A percentile compares a stretch with the other conserved stretches of the same genome.
phyloP scores from a whole-genome alignment of 805 yeast species.

The Kazachstania bromeliacearum region DNA sequence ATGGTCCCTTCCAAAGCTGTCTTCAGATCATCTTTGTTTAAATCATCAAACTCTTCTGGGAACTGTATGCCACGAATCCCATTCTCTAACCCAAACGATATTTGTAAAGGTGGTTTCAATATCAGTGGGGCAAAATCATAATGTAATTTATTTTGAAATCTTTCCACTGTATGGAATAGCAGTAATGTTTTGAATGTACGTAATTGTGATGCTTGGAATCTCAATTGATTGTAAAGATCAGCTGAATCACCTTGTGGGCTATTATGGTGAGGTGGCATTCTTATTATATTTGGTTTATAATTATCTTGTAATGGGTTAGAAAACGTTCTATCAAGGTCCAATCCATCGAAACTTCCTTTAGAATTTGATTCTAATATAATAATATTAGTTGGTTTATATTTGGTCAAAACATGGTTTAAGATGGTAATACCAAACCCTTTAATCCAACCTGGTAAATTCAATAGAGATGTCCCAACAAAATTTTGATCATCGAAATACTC shows the following conservation, averaged over 20 bases:
- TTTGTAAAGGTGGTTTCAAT: conserved; percentile 31
- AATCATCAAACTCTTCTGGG: conserved; percentile 25
- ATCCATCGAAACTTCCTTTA: conserved; percentile 20
- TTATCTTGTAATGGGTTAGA: conserved; percentile 22
- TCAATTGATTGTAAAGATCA: conserved; percentile 5
- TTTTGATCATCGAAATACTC: conserved; percentile 22
- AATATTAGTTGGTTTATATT: conserved; percentile 46
- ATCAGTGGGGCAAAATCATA: conserved; percentile 39
- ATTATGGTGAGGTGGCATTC: conserved; percentile 26
- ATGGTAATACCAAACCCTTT: conserved; percentile 76
- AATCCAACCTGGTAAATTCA: conserved; percentile 88
- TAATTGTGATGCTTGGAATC: conserved; percentile 43
- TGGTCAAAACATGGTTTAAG: conserved; percentile 37
- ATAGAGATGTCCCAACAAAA: conserved; percentile 36
- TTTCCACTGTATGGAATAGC: conserved; percentile 40
- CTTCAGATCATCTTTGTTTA: conserved; percentile 29
- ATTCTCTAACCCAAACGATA: conserved; percentile 29
- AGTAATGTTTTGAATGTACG: conserved; percentile 42
- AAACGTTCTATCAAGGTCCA: conserved; percentile 22
- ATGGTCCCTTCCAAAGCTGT: conserved; percentile 31
- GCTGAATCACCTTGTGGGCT: background rate
- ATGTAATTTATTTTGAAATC: conserved; percentile 1
- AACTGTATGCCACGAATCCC: conserved; percentile 34
- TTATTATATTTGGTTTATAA: conserved; percentile 22
- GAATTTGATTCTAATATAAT: conserved; percentile 40